Base-by-base conservation (phyloP, 345 rosid species). In the Moringa oleifera region DNA sequence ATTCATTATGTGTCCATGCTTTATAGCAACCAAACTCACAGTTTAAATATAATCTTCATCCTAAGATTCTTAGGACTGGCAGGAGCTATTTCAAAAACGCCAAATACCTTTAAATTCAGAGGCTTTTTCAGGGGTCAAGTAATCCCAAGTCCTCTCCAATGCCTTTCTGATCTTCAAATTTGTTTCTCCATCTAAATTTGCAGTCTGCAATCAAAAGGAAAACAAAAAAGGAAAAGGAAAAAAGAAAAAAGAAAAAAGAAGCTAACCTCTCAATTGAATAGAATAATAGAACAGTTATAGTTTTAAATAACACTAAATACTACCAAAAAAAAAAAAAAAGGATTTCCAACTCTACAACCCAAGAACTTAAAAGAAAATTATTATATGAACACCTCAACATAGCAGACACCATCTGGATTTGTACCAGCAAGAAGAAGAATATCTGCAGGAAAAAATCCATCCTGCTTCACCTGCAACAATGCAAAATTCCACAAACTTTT, bases 171-270 rank as follows among this genome's bases (percentile, higher is more conserved):
- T 95, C 83, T 95, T 95, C 72, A 95, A 80, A 81, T 95, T 95
- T 65, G 99, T 95, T 84, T 95, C 99, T 23, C 99, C 99, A 57
- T 95, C 99, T 72, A 95, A 85, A 72, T 95, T 95, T 75, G 99
- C 90, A 64, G 99, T 91, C 99, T 95, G 74, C 72, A 67, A 31
- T 20, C 79, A 72, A 64, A 76, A 66, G 46, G 50, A 20, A 69
- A 63, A 68, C 25, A 45, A 11, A 59, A 45, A 66, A 31, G 46
- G 55, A 59, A 13, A 54, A 18, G n/a, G n/a, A n/a, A n/a, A 70
- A 65, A 70, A 31, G 46, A 13, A 58, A 41, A 65, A 28, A 50
- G 56, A 58, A 13, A 54, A 18, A 20, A 18, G 15, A 28, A 33
- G 17, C 13, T 41, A 41, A 41, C 47, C 25, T 64, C 20, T 18